phyloP scores from a whole-genome alignment of 805 yeast species.

The Cyberlindnera euphorbiae region DNA sequence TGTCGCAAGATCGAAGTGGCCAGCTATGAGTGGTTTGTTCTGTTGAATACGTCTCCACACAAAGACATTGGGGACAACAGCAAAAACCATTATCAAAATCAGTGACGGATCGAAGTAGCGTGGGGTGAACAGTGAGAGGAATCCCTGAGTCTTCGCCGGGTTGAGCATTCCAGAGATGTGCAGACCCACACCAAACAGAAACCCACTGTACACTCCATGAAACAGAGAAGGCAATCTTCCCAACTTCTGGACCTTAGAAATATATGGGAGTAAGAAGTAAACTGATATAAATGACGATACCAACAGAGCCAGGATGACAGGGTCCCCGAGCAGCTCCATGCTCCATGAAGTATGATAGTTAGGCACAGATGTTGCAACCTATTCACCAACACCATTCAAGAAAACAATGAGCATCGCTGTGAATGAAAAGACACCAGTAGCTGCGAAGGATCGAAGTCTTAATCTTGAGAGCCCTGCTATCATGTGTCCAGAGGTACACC shows the following conservation, averaged over 20 bases:
- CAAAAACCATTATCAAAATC: conserved; percentile 29
- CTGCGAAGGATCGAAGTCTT: conserved; percentile 40
- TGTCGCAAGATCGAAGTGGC: conserved; percentile 24
- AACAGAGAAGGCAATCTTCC: no score
- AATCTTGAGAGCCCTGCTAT: conserved; percentile 44
- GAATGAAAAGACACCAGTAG: conserved; percentile 35
- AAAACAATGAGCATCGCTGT: conserved; percentile 29
- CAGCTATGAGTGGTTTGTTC: conserved; percentile 21
- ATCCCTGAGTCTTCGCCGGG: no score
- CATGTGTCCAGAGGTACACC: conserved; percentile 57
- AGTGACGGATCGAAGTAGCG: conserved; percentile 4
- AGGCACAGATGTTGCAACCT: conserved; percentile 2
- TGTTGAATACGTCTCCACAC: conserved; percentile 27
- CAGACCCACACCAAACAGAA: no score
- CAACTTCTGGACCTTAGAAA: no score
- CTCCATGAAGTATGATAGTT: conserved; percentile 9
- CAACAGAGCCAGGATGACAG: conserved; percentile 5
- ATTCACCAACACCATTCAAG: conserved; percentile 2
- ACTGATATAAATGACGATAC: no score
- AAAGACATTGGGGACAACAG: conserved; percentile 41
- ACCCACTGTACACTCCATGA: no score
- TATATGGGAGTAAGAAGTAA: conserved; percentile 27
- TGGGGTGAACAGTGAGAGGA: no score
- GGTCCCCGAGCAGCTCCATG: conserved; percentile 1
- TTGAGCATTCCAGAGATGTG: conserved; percentile 1